Conservation (phyloP, 129 eudicot species). For the Escallonia herrerae region DNA sequence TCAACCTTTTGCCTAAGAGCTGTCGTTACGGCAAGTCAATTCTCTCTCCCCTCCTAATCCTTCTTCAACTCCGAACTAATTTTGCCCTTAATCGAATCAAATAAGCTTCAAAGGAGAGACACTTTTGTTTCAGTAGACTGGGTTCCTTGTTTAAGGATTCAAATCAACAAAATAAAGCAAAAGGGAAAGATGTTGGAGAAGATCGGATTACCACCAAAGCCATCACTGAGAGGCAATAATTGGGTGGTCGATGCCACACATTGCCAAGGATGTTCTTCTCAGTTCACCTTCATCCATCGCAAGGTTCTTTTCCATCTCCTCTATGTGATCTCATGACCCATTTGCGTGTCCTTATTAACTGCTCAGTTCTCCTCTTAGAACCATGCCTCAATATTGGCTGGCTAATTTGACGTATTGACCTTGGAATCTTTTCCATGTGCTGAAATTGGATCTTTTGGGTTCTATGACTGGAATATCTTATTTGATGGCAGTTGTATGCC, state of each 20-base stretch:
- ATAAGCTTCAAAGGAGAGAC: too few species aligned
- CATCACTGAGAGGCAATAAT: conserved; percentile 73
- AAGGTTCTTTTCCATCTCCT: conserved; percentile 41
- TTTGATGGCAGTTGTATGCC: too few species aligned
- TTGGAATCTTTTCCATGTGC: background rate
- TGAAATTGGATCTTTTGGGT: conserved; percentile 1
- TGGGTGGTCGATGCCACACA: conserved; percentile 92
- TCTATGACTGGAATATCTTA: background rate
- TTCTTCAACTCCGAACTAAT: too few species aligned
- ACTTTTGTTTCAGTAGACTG: too few species aligned
- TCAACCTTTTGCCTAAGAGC: too few species aligned
- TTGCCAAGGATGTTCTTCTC: conserved; percentile 90
- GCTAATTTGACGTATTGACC: background rate
- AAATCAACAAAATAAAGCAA: background rate
- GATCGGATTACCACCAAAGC: conserved; percentile 88
- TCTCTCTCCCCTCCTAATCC: too few species aligned
- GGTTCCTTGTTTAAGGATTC: too few species aligned
- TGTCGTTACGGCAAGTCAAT: too few species aligned
- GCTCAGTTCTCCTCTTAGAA: background rate
- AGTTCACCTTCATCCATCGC: conserved; percentile 91
- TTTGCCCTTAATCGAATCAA: too few species aligned
- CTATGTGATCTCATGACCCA: background rate
- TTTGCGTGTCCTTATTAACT: background rate
- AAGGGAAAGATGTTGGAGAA: conserved; percentile 73
- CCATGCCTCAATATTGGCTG: background rate